phyloP scores from a whole-genome alignment of 2,329 filamentous ascomycete species.

The Diaporthe citri region DNA sequence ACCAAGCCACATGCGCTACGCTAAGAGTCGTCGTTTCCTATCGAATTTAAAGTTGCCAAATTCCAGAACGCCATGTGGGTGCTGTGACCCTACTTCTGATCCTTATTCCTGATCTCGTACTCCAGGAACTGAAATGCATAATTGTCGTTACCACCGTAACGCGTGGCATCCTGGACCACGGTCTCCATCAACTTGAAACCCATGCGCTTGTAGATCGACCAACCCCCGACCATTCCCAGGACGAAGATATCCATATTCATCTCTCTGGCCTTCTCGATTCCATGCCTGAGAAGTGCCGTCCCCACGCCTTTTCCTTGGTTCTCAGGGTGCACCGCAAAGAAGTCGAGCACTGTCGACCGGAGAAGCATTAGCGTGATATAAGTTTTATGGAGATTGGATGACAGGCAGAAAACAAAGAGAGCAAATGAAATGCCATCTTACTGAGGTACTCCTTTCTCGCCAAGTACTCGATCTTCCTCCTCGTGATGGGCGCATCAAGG shows the following conservation, averaged over 20 bases:
- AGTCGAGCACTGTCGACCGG: constrained; percentile 43
- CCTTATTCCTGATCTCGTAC: neutral
- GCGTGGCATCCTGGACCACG: constrained; percentile 43
- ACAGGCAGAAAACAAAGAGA: too few species aligned
- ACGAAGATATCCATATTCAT: constrained; percentile 45
- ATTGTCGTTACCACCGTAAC: constrained; percentile 42
- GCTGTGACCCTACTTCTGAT: neutral
- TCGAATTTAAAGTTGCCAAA: neutral
- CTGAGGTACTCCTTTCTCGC: constrained; percentile 40
- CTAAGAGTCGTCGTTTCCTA: neutral
- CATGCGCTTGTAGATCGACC: constrained; percentile 42
- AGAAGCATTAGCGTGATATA: neutral
- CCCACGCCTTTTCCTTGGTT: constrained; percentile 44
- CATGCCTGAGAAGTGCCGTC: constrained; percentile 41
- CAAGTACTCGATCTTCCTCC: constrained; percentile 35
- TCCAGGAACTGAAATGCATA: constrained; percentile 45
- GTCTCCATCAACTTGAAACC: constrained; percentile 43
- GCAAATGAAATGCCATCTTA: neutral
- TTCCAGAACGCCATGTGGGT: neutral
- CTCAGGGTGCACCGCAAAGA: constrained; percentile 45
- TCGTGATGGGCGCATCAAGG: constrained; percentile 37
- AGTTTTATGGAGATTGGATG: too few species aligned
- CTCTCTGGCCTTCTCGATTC: constrained; percentile 43
- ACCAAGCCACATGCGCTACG: neutral
- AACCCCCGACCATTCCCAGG: constrained; percentile 40